Base-by-base conservation (phyloP, 345 rosid species). In the Zanthoxylum bungeanum region DNA sequence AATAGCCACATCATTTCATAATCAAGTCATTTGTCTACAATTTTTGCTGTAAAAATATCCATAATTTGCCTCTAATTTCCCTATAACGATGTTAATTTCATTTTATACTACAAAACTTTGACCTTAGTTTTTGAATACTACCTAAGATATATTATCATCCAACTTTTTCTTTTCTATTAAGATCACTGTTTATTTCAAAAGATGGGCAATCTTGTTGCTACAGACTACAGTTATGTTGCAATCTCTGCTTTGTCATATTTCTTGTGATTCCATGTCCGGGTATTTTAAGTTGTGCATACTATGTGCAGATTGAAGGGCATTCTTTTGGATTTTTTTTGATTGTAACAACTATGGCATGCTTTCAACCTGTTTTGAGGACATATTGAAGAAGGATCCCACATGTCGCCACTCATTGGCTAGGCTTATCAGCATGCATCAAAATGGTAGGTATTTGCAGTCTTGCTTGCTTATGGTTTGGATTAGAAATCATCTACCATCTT, bases 401-500 rank as follows among this genome's bases (percentile, higher is more conserved):
- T n/a, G n/a, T n/a, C n/a, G n/a, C n/a, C n/a, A n/a, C n/a, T n/a
- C n/a, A n/a, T n/a, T n/a, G n/a, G n/a, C n/a, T n/a, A n/a, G n/a
- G n/a, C 94, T 93, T 70, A 56, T 88, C 59, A 76, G 55, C 72
- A 77, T 91, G 84, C 87, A 80, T 83, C 78, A 75, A 60, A 61
- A 80, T 60, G 91, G 97, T 88, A 83, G 9, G 34, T 64, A 57
- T 46, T 49, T 36, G 27, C 34, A 25, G 50, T 27, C 65, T 39
- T 59, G 19, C 49, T 25, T 60, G 1, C 22, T 22, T 62, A 36
- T 3, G 10, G 58, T 66, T 49, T 50, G 37, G 8, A 37, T 53
- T 24, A 24, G 25, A 66, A 65, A 65, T n/a, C 51, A 40, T 63
- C 7, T 1, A 56, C 14, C 36, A 56, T 56, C n/a, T 21, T 56